Conservation (phyloP, 257 asterid species). For the Nemophila menziesii region DNA sequence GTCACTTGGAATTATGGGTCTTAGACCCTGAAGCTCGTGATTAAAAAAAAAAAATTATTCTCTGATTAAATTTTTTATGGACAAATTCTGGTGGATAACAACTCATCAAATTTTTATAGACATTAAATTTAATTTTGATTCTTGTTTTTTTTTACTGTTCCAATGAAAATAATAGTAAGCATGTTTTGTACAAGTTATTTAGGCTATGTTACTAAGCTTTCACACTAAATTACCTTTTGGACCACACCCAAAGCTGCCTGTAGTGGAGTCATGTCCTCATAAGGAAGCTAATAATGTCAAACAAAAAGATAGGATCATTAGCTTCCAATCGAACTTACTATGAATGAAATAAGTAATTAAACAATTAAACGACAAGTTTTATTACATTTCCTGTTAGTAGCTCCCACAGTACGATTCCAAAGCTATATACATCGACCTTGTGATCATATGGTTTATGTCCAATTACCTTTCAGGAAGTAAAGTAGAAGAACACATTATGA, state of each 20-base stretch:
- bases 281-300: conserved; percentile 44
- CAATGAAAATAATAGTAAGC: not conserved
- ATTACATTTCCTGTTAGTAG: conserved; percentile 72
- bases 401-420: conserved; percentile 71
- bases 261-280: conserved; percentile 60
- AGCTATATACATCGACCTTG: conserved; percentile 80
- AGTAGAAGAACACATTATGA: conserved; percentile 6
- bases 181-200: not conserved
- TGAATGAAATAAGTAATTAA: conserved; percentile 1
- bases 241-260: conserved; percentile 90
- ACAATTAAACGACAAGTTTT: not conserved
- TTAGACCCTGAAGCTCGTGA: conserved; percentile 36
- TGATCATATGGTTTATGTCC: conserved; percentile 75
- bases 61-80: no score
- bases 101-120: conserved; percentile 1
- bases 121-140: no score
- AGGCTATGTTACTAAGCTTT: not conserved
- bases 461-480: conserved; percentile 41
- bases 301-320: conserved; percentile 12
- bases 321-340: not conserved
- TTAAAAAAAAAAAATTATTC: conserved; percentile 6
- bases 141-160: not conserved
- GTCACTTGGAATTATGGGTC: conserved; percentile 50
- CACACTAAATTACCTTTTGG: conserved; percentile 43
- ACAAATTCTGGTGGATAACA: no score